These are phyloP conservation scores for Breviolum minutum DNA, from an alignment of 73 alveolate species.

Conservation along the genomic window DNA sequence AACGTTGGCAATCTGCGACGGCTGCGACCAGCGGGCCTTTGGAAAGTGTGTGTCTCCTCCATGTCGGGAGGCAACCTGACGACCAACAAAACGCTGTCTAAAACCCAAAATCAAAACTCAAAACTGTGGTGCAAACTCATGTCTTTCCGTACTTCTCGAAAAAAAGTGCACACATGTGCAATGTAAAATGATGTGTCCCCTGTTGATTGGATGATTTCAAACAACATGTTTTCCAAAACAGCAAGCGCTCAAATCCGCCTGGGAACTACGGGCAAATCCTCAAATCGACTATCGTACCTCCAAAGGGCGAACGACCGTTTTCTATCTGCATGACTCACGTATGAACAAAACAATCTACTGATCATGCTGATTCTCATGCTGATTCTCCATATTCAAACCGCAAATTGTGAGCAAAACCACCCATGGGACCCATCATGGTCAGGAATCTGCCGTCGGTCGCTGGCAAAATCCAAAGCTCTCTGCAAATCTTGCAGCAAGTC, in stretches of 20 bases:
- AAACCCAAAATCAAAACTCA: not conserved
- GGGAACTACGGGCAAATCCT: slow-evolving; percentile 80
- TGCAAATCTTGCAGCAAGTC: slow-evolving; percentile 51
- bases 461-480: slow-evolving; percentile 70
- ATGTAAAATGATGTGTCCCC: too few relatives aligned
- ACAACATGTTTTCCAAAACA: too few relatives aligned
- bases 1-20: not conserved
- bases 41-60: slow-evolving; percentile 30
- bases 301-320: not conserved
- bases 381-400: too few relatives aligned
- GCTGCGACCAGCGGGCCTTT: not conserved
- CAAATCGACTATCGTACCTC: slow-evolving; percentile 91
- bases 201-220: too few relatives aligned
- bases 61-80: slow-evolving; percentile 39
- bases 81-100: not conserved
- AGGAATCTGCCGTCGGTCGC: slow-evolving; percentile 30
- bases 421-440: slow-evolving; percentile 28
- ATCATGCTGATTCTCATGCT: too few relatives aligned
- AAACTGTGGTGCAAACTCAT: too few relatives aligned
- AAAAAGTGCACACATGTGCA: too few relatives aligned
- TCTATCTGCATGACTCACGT: too few relatives aligned
- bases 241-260: not conserved
- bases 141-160: too few relatives aligned
- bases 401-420: too few relatives aligned
- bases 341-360: too few relatives aligned